Base-by-base conservation (phyloP, 2,329 filamentous ascomycete species). In the Fulvia fulva region DNA sequence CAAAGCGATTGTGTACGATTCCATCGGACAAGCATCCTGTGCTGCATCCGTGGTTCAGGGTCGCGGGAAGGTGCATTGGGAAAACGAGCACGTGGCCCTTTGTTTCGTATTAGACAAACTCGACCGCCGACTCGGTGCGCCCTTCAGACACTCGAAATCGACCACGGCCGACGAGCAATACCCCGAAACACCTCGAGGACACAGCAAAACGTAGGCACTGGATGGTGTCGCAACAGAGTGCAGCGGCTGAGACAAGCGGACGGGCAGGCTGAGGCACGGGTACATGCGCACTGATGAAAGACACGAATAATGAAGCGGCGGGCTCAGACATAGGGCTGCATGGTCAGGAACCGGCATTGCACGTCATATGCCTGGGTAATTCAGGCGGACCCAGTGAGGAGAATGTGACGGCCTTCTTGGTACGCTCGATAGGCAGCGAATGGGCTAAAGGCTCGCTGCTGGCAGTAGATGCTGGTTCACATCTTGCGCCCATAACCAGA, bases 381-480 rank as follows among this genome's bases (percentile, higher is more conserved):
- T 90, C 91, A 52, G 94, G 94, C 58, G 94, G 94, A 53, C 94
- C 94, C 30, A 83, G 85, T 68, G 94, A 99, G 80, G 87, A 91
- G 73, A 94, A 92, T 72, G 88, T 90, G 23, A 97, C 93, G 0
- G 90, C 91, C 2, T 86, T 97, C 58, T 83, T 99, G 21, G 90
- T 97, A 49, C 88, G 93, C 49, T 93, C 93, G 4, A 81, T 88
- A 9, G 83, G 87, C 28, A 84, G 88, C 53, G 83, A 86, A 61
- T 99, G 94, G 94, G 79, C 82, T 51, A 88, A 87, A 67, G 87
- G 89, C 46, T 97, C 91, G 0, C 75, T 97, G 43, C 80, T 97
- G 26, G 91, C 93, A n/a, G 88, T 99, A 53, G 94, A 99, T 77
- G 92, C 91, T 9, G 94, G 94, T 50, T 90, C 92, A 30, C 89